These are phyloP conservation scores for Saccharomyces mikatae DNA, from an alignment of 805 yeast species.

Conservation along the genomic window DNA sequence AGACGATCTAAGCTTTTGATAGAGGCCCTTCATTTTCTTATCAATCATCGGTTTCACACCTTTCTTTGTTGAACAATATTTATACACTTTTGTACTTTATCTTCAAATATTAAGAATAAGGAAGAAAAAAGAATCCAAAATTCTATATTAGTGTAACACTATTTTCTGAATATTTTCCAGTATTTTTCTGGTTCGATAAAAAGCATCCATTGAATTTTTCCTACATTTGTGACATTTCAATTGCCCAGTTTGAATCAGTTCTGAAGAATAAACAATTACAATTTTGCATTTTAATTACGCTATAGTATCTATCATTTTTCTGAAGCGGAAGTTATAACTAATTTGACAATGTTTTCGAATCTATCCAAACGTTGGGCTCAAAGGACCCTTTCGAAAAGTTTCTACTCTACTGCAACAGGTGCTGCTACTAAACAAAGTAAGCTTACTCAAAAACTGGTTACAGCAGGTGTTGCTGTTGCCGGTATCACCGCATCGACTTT, in stretches of 20 bases:
- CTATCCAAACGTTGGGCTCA: neutral
- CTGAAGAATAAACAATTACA: neutral
- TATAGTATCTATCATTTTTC: neutral
- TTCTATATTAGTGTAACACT: neutral
- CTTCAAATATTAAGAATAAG: neutral
- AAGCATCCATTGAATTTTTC: neutral
- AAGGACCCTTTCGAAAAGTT: neutral
- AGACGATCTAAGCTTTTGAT: neutral
- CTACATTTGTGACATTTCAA: neutral
- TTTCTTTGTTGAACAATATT: neutral
- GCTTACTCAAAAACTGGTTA: conserved; percentile 41
- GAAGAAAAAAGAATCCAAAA: neutral
- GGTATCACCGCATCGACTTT: conserved; percentile 77
- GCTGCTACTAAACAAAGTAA: neutral
- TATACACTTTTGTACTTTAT: neutral
- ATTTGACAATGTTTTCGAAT: neutral
- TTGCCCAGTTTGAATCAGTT: neutral
- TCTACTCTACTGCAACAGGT: neutral
- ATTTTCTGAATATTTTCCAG: neutral
- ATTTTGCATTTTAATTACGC: neutral
- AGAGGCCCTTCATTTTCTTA: neutral
- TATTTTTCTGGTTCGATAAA: neutral
- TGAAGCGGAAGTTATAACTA: neutral
- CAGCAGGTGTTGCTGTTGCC: conserved; percentile 55
- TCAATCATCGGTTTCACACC: neutral